A percentile compares a stretch with the other conserved stretches of the same genome.
These are phyloP conservation scores for Abrus precatorius DNA, from an alignment of 306 rosid species.

Conservation along the genomic window DNA sequence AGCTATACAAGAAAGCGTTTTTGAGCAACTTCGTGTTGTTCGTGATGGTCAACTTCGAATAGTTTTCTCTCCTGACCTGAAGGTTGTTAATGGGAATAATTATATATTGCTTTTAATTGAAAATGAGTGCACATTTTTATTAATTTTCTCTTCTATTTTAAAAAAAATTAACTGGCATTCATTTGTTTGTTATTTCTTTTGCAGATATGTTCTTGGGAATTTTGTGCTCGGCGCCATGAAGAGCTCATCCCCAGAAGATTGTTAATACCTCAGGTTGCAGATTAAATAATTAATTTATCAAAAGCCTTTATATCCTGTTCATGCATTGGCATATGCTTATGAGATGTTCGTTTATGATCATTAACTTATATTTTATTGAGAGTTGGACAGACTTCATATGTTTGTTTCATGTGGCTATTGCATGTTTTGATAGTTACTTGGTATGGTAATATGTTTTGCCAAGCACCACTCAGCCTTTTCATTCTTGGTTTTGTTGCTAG, in stretches of 20 bases:
- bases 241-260: conserved; percentile 93
- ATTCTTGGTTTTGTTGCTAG: conserved; percentile 27
- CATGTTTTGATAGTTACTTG: conserved; percentile 19
- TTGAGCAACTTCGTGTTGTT: conserved; percentile 98
- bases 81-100: conserved; percentile 59
- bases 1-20: conserved; percentile 94
- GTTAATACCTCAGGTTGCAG: conserved; percentile 87
- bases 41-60: conserved; percentile 97
- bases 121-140: background rate
- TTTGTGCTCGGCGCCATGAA: conserved; percentile 97
- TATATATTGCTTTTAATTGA: conserved; percentile 15
- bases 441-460: conserved; percentile 5
- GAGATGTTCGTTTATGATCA: conserved; percentile 43
- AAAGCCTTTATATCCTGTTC: conserved; percentile 48
- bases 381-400: background rate
- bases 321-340: conserved; percentile 52
- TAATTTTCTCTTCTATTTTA: conserved; percentile 45
- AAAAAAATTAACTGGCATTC: conserved; percentile 52
- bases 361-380: background rate
- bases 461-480: background rate
- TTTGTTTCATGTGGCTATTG: background rate
- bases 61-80: conserved; percentile 86
- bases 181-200: conserved; percentile 37
- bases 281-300: conserved; percentile 24
- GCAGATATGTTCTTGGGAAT: conserved; percentile 99